These are phyloP conservation scores for Cyathus striatus DNA, from an alignment of 768 basidiomycete species.

Conservation along the genomic window DNA sequence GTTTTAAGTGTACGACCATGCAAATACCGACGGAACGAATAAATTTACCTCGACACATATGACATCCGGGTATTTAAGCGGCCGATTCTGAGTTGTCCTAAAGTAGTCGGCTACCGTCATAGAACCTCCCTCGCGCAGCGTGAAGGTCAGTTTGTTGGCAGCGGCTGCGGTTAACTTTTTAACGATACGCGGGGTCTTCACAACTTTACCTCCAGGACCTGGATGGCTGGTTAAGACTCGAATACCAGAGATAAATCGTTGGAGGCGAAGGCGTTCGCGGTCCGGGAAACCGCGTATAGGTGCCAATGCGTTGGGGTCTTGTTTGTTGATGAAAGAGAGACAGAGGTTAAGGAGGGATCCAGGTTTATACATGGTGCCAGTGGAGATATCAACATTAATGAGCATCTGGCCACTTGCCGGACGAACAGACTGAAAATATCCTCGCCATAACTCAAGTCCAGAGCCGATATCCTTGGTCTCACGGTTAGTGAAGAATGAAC, in stretches of 20 bases:
- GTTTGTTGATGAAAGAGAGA: slow-evolving; percentile 42
- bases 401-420: slow-evolving; percentile 64
- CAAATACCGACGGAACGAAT: not conserved
- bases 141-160: slow-evolving; percentile 51
- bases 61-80: slow-evolving; percentile 55
- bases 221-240: slow-evolving; percentile 20
- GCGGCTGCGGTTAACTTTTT: slow-evolving; percentile 53
- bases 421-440: slow-evolving; percentile 78
- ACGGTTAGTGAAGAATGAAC: slow-evolving; percentile 67
- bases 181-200: slow-evolving; percentile 49
- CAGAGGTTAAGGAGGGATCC: slow-evolving; percentile 58
- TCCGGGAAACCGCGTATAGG: slow-evolving; percentile 43
- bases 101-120: slow-evolving; percentile 64
- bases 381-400: slow-evolving; percentile 78
- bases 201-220: slow-evolving; percentile 19
- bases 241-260: slow-evolving; percentile 34
- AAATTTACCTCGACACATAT: slow-evolving; percentile 62
- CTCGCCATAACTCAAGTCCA: slow-evolving; percentile 72
- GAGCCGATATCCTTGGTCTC: slow-evolving; percentile 54
- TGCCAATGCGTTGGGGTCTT: slow-evolving; percentile 17
- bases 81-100: slow-evolving; percentile 41
- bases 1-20: not conserved
- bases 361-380: slow-evolving; percentile 70
- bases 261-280: slow-evolving; percentile 43
- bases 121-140: slow-evolving; percentile 46